Conservation (phyloP, 1,139 yeast genomes). For the Debaryomyces singareniensis region DNA sequence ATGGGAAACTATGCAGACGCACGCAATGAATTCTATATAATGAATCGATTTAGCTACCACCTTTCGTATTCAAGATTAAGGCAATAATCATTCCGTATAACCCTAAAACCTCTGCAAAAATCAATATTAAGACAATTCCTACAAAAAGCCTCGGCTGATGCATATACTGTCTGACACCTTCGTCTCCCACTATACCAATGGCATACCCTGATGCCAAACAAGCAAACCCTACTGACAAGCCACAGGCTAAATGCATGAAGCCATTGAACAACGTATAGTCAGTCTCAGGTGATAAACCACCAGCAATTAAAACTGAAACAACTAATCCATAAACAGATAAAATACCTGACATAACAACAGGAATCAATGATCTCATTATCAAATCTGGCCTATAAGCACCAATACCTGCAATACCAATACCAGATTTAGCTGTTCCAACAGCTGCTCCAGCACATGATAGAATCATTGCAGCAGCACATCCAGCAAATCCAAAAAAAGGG, state of each 20-base stretch:
- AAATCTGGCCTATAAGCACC: constrained; percentile 81
- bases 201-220: constrained; percentile 98
- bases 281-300: constrained; percentile 72
- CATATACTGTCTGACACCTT: constrained; percentile 95
- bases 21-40: too few relatives aligned
- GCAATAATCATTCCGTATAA: constrained; percentile 93
- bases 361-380: constrained; percentile 79
- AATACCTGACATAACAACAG: constrained; percentile 98
- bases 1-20: too few relatives aligned
- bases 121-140: constrained; percentile 93
- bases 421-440: constrained; percentile 96
- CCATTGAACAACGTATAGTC: constrained; percentile 88
- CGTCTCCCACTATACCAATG: constrained; percentile 98
- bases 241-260: constrained; percentile 95
- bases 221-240: constrained; percentile 89
- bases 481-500: constrained; percentile 93
- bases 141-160: constrained; percentile 97
- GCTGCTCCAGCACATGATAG: constrained; percentile 95
- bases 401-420: constrained; percentile 91
- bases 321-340: constrained; percentile 94
- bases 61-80: constrained; percentile 83
- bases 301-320: constrained; percentile 93
- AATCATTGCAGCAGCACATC: constrained; percentile 88
- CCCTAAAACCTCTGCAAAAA: constrained; percentile 98
- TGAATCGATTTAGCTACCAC: constrained; percentile 48